Evolutionary conservation across 305 asterid species (phyloP).

Genomic region (Plantago lanceolata): DNA sequence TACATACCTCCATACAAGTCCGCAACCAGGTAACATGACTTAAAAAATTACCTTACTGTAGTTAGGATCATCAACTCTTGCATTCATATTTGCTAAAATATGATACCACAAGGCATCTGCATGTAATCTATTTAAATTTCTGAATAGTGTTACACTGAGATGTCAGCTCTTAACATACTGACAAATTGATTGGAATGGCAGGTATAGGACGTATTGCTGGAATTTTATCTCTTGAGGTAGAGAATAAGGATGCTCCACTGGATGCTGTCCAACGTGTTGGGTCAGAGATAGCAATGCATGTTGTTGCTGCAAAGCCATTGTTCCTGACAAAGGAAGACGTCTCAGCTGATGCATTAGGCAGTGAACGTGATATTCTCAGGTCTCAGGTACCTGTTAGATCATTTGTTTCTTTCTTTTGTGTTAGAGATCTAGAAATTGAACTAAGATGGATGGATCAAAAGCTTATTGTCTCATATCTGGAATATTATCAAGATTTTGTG

Average conservation of each 20-base stretch:
- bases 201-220: slow-evolving; percentile 95
- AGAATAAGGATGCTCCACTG: slow-evolving; percentile 53
- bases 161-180: slow-evolving; percentile 9
- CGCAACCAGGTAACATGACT: slow-evolving; percentile 62
- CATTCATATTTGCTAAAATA: neutral
- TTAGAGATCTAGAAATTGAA: slow-evolving; percentile 9
- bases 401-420: slow-evolving; percentile 1
- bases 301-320: slow-evolving; percentile 86
- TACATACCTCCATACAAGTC: slow-evolving; percentile 83
- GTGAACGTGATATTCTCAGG: slow-evolving; percentile 82
- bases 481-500: neutral
- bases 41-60: slow-evolving; percentile 12
- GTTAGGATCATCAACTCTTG: neutral
- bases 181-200: slow-evolving; percentile 29
- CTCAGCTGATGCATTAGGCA: slow-evolving; percentile 61
- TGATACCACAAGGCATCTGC: neutral
- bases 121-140: slow-evolving; percentile 10
- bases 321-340: slow-evolving; percentile 80
- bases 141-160: slow-evolving; percentile 9
- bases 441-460: too few relatives aligned
- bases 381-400: slow-evolving; percentile 64
- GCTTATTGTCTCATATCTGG: neutral
- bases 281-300: slow-evolving; percentile 90
- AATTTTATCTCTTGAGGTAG: slow-evolving; percentile 80
- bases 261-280: slow-evolving; percentile 78